These are phyloP conservation scores for Cutaneotrichosporon cyanovorans DNA, from an alignment of 1,284 basidiomycete genomes.

Conservation along the genomic window DNA sequence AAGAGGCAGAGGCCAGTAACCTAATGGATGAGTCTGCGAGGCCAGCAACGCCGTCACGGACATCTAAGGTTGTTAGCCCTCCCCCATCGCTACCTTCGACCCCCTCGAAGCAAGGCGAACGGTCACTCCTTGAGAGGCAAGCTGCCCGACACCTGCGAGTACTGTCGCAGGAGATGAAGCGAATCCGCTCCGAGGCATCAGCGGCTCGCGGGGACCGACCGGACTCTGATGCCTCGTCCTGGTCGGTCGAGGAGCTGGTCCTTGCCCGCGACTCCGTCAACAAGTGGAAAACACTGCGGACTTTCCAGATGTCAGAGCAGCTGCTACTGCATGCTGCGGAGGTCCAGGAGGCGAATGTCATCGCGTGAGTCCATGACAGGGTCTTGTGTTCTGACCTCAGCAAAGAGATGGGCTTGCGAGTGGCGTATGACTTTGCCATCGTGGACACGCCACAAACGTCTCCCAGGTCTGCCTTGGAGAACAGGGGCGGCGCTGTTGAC, in stretches of 20 bases:
- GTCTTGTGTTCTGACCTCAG: constrained; percentile 47
- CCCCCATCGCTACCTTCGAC: too few species aligned
- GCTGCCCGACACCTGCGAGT: constrained; percentile 64
- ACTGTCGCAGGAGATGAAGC: constrained; percentile 73
- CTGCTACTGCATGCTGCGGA: constrained; percentile 77
- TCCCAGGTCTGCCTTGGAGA: constrained; percentile 74
- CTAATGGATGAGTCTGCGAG: too few species aligned
- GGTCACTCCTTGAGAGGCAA: too few species aligned
- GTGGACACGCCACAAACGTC: constrained; percentile 54
- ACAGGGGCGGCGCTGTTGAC: constrained; percentile 77
- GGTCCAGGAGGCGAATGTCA: constrained; percentile 90
- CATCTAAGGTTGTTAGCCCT: too few species aligned
- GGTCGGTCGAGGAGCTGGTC: constrained; percentile 46
- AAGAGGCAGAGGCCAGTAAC: too few species aligned
- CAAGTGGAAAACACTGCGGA: constrained; percentile 73
- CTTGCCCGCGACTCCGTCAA: constrained; percentile 71
- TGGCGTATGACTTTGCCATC: constrained; percentile 85
- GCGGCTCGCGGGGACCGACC: constrained; percentile 56
- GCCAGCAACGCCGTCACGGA: too few species aligned
- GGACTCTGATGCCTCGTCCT: constrained; percentile 65
- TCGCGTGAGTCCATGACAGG: constrained; percentile 57
- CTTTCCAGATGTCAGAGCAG: constrained; percentile 86
- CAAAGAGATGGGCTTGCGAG: constrained; percentile 73
- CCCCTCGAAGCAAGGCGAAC: too few species aligned
- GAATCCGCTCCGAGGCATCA: constrained; percentile 67